Evolutionary conservation across 192 early-diverging fungal species (phyloP), one percentile per base, ranked within the genome.

Genomic region (Backusella mclennaniae): DNA sequence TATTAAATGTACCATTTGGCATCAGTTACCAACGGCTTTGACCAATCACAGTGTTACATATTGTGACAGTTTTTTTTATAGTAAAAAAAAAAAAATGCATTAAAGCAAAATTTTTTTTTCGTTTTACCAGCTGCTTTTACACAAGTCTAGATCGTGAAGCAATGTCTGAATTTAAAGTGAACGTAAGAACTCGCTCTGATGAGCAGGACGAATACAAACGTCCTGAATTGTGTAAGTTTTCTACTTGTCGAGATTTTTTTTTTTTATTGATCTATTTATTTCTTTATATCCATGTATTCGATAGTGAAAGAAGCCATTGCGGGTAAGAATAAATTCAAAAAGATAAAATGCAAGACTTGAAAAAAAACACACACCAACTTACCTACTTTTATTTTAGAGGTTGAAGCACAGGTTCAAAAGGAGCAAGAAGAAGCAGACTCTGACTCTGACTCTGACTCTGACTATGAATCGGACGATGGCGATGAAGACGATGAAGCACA

Each of bases 401-500:
- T 71, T 15, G 75, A 76, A 38, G 52, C 11, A 6, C 67, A 70
- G 36, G 68, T 33, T 41, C 44, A 36, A 21, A 69, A 69, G 7
- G 52, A 71, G 15, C 35, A 11, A 67, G 44, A 42, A 14, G 71
- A 68, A 17, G 46, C 1, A 19, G 41, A 29, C 21, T 41, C 59
- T 56, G 72, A 36, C 1, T 49, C 39, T 14, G 42, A 85, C n/a
- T n/a, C n/a, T n/a, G n/a, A n/a, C 29, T 69, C 73, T 12, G 85
- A 86, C 19, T 88, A 89, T 1, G 93, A 93, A 39, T 92, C 90
- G 31, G 92, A 91, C 31, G 93, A 93, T 39, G 92, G 89, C 33
- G 92, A 92, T 31, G 94, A 95, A 75, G 95, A 96, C 79, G 92
- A 93, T 73, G 83, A 85, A 59, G 95, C 91, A 38, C 91, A 90